A percentile compares a stretch with the other conserved stretches of the same genome.
These are phyloP conservation scores for Solanum piurae DNA, from an alignment of 257 asterid genomes.

Conservation along the genomic window DNA sequence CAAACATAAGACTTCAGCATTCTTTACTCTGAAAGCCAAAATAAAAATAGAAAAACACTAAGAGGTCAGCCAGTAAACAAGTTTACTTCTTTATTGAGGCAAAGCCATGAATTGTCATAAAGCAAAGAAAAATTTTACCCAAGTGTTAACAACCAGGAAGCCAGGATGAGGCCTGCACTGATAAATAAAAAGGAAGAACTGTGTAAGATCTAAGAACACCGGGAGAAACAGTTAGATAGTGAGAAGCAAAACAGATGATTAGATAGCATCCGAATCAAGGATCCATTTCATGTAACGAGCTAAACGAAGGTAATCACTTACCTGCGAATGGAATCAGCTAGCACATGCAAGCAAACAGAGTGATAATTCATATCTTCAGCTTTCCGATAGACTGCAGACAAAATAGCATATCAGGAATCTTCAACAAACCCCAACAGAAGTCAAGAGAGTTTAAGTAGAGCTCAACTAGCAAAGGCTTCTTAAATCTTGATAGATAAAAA, in stretches of 20 bases:
- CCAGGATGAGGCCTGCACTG: slow-evolving; percentile 97
- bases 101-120: not conserved
- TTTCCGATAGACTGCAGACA: slow-evolving; percentile 64
- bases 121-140: slow-evolving; percentile 51
- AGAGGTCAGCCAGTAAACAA: not conserved
- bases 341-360: slow-evolving; percentile 86
- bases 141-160: slow-evolving; percentile 91
- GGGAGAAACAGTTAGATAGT: not conserved
- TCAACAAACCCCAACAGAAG: not conserved
- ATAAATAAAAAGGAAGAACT: slow-evolving; percentile 20
- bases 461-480: not conserved
- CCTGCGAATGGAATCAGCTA: slow-evolving; percentile 98
- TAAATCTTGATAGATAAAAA: not conserved
- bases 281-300: not conserved
- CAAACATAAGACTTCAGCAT: slow-evolving; percentile 92
- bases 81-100: not conserved
- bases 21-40: slow-evolving; percentile 44
- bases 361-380: slow-evolving; percentile 98
- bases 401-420: not conserved
- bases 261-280: not conserved
- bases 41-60: not conserved
- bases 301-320: slow-evolving; percentile 9
- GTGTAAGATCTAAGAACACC: slow-evolving; percentile 15
- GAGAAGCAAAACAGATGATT: not conserved
- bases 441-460: not conserved